Evolutionary conservation across 129 eudicot genomes (phyloP), one percentile per base, ranked within the genome.

Genomic region (Dittrichia graveolens): DNA sequence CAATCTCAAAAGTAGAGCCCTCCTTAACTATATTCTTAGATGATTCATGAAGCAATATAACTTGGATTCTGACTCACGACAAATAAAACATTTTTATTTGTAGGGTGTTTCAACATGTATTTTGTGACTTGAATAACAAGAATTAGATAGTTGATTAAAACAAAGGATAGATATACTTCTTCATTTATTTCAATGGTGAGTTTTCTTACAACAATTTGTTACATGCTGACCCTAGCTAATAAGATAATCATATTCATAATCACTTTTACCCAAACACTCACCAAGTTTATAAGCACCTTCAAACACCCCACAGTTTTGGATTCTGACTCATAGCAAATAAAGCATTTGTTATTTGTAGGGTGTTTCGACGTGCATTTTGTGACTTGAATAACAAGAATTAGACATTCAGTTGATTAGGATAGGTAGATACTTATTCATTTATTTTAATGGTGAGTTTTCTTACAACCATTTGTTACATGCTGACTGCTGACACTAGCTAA

Each of bases 1-100:
- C 18, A 78, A 55, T 38, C 50, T 72, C 60, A 35, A 67, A 50
- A 52, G 69, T 56, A 56, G 75, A 60, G 35, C 71, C 74, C 67
- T 7, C 16, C 40, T 61, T 11, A 77, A 71, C 57, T 48, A 39
- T 62, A 69, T 77, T 60, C 81, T 62, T 68, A 69, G 71, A 69
- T 5, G 6, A 35, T 77, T 68, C 46, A 6, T 4, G 53, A 77
- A 77, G 81, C 68, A 80, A 79, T 49, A 24, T 62, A 63, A 63
- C 54, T 50, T 12, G 14, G 66, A 65, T 64, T 3, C 65, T 24
- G 9, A 39, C 44, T 62, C 62, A 18, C 7, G 38, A 50, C 37
- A 61, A 39, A 53, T 39, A 62, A 5, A n/a, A 4, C 47, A 4
- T 44, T 57, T 70, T 43, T n/a, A 12, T 40, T 43, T 38, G 10